Base-by-base conservation (phyloP, 495 filamentous ascomycete genomes). In the Penicillium waksmanii region DNA sequence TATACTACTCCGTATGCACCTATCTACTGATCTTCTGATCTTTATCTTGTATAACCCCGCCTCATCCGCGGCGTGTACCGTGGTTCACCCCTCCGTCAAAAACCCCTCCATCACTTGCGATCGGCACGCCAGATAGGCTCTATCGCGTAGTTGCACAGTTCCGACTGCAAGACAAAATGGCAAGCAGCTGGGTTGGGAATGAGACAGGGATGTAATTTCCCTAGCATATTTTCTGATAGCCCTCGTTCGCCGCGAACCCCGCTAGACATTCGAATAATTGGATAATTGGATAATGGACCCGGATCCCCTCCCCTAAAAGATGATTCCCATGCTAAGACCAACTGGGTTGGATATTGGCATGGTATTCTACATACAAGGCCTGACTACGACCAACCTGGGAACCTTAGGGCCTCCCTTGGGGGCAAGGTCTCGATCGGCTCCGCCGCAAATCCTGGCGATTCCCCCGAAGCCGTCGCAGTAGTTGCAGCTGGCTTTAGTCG, bases 1-100 rank as follows among this genome's bases (percentile, higher is more conserved):
- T 7, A 27, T 27, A n/a, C n/a, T n/a, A n/a, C n/a, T n/a, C n/a
- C n/a, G n/a, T n/a, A 27, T 27, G 25, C 25, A 27, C 5, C 6
- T 27, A 11, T 38, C 23, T 23, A 11, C 44, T 25, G 19, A 27
- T 48, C 44, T 23, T 25, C 44, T 48, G 44, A 27, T 23, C 21
- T 50, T 31, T 34, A 51, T 36, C 25, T 48, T 53, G 44, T 48
- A 48, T 23, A 23, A 48, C 44, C 44, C 44, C 44, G 44, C 44
- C 40, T 43, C 44, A 48, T 48, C 44, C 52, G 54, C 44, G 15
- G 40, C 13, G n/a, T 15, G 44, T 48, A 66, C 63, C 63, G 62
- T 66, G 63, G 63, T 66, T 66, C 60, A 53, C 53, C 25, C 60
- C 59, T 51, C 46, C 52, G 49, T 50, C 57, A 58, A 61, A 58